Evolutionary conservation across 768 basidiomycete species (phyloP).

Genomic region (Agrocybe praecox): DNA sequence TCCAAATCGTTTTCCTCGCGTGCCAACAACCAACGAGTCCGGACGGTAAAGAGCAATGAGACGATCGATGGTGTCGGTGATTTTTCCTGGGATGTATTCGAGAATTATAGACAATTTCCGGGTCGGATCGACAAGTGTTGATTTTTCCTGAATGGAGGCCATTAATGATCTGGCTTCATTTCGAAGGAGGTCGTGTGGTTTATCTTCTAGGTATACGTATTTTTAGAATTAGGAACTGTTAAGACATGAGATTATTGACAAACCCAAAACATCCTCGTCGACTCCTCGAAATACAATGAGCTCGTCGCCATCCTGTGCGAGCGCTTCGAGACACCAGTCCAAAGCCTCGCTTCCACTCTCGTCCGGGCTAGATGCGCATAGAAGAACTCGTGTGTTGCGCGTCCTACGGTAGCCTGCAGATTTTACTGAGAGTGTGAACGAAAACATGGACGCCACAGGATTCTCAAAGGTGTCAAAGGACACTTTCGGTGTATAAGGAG

Average conservation of each 20-base stretch:
- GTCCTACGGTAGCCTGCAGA: constrained; percentile 78
- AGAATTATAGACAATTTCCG: constrained; percentile 89
- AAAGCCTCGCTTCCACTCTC: constrained; percentile 88
- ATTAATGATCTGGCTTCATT: constrained; percentile 89
- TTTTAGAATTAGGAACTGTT: background rate
- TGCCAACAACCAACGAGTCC: constrained; percentile 92
- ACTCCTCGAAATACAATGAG: constrained; percentile 90
- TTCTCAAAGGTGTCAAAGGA: constrained; percentile 91
- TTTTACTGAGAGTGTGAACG: constrained; percentile 85
- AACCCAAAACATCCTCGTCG: constrained; percentile 84
- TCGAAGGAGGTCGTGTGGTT: constrained; percentile 73
- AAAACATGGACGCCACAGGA: constrained; percentile 79
- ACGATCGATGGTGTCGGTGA: constrained; percentile 89
- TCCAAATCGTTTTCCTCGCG: constrained; percentile 62
- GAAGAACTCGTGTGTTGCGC: constrained; percentile 81
- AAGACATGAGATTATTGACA: constrained; percentile 18
- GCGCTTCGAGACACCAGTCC: constrained; percentile 87
- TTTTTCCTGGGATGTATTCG: constrained; percentile 91
- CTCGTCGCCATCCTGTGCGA: constrained; percentile 91
- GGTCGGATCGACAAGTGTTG: constrained; percentile 73
- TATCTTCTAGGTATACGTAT: constrained; percentile 43
- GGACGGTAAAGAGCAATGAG: constrained; percentile 91
- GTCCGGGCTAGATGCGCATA: constrained; percentile 87
- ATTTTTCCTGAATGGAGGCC: constrained; percentile 77
- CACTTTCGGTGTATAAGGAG: constrained; percentile 63